These are phyloP conservation scores for Platanthera zijinensis DNA, from an alignment of 106 monocot genomes.

Conservation along the genomic window DNA sequence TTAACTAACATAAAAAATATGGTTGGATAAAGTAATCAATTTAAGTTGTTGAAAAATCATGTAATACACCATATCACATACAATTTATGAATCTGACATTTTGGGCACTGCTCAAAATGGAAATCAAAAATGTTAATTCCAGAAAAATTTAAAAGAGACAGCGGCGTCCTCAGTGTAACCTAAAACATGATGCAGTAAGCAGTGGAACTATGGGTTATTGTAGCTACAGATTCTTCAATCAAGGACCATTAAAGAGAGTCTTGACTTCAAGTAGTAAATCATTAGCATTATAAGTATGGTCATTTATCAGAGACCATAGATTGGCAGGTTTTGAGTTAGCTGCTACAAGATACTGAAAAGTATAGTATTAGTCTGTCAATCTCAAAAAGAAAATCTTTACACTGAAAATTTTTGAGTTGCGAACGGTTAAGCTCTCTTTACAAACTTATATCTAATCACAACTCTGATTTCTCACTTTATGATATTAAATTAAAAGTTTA, in stretches of 20 bases:
- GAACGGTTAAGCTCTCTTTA: background rate
- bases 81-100: background rate
- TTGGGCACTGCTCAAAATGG: background rate
- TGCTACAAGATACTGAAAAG: background rate
- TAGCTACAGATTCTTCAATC: background rate
- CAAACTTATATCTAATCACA: background rate
- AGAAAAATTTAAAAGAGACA: background rate
- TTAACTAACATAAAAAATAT: background rate
- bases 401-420: background rate
- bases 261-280: background rate
- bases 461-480: background rate
- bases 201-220: background rate
- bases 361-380: background rate
- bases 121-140: background rate
- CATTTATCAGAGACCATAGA: background rate
- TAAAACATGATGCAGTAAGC: background rate
- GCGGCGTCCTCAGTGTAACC: background rate
- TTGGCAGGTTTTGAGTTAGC: background rate
- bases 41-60: background rate
- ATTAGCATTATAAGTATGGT: background rate
- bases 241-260: background rate
- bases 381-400: background rate
- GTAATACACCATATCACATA: background rate
- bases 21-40: background rate
- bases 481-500: background rate